These are phyloP conservation scores for Podospora fimiseda DNA, from an alignment of 495 filamentous ascomycete species.

Conservation along the genomic window DNA sequence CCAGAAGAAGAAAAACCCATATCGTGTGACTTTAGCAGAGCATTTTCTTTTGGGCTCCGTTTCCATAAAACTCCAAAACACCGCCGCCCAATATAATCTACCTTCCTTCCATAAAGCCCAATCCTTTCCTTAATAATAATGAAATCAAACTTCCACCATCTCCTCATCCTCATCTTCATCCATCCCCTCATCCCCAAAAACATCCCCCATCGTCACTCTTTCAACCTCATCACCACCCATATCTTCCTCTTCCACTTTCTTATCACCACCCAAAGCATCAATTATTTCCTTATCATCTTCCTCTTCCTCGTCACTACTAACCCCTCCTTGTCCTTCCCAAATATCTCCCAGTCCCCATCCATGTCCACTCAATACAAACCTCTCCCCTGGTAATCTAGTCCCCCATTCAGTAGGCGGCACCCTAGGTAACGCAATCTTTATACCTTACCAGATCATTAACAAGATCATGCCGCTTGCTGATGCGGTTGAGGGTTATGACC, in stretches of 20 bases:
- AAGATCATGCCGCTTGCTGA: constrained; percentile 84
- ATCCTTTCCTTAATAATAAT: too few species aligned
- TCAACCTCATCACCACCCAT: constrained; percentile 29
- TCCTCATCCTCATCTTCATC: constrained; percentile 35
- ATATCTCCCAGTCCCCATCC: constrained; percentile 78
- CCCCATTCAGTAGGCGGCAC: constrained; percentile 69
- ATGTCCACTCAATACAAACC: constrained; percentile 83
- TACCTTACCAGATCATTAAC: constrained; percentile 77
- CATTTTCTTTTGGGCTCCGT: too few species aligned
- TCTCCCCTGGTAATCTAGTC: constrained; percentile 78
- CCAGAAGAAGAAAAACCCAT: too few species aligned
- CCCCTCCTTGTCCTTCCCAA: constrained; percentile 50
- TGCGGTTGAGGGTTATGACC: constrained; percentile 81
- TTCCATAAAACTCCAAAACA: too few species aligned
- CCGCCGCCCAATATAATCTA: too few species aligned
- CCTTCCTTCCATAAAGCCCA: too few species aligned
- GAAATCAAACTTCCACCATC: constrained; percentile 38
- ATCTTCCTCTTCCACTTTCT: constrained; percentile 42
- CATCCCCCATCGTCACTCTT: constrained; percentile 45
- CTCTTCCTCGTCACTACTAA: constrained; percentile 39
- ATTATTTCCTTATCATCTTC: constrained; percentile 39
- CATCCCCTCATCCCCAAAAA: constrained; percentile 30
- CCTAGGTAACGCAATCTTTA: constrained; percentile 70
- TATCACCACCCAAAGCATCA: constrained; percentile 28
- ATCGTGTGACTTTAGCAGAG: too few species aligned